Conservation (phyloP, 106 monocot genomes). For the Gastrodia elata region DNA sequence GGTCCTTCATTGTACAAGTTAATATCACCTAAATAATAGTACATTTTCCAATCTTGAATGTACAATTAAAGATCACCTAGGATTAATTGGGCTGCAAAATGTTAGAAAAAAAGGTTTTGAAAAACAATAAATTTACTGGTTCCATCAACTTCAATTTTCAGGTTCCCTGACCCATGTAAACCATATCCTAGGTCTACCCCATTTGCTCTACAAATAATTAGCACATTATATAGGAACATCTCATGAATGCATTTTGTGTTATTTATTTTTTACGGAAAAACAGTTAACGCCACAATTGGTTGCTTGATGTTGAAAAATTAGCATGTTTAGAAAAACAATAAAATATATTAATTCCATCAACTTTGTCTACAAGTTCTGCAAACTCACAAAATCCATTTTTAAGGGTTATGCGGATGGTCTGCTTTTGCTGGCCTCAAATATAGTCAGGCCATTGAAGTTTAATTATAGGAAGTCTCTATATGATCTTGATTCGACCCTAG, state of each 20-base stretch:
- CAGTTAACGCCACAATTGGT: not conserved
- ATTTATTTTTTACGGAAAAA: too few species aligned
- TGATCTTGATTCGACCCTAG: too few species aligned
- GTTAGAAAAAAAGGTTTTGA: not conserved
- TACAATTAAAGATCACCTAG: not conserved
- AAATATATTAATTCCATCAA: not conserved
- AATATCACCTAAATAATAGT: not conserved
- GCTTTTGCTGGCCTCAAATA: too few species aligned
- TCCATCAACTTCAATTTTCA: not conserved
- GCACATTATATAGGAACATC: too few species aligned
- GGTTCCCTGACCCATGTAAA: too few species aligned
- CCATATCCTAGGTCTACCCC: too few species aligned
- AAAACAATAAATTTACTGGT: not conserved
- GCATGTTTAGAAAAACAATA: not conserved
- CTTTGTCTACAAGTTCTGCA: not conserved
- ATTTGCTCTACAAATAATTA: too few species aligned
- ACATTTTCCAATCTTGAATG: not conserved
- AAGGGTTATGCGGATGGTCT: too few species aligned
- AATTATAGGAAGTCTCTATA: too few species aligned
- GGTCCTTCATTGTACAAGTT: not conserved
- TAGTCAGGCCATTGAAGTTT: too few species aligned
- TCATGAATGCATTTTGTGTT: too few species aligned
- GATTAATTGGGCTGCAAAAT: not conserved
- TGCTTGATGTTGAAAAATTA: not conserved
- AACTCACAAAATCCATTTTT: not conserved